Evolutionary conservation across 2,329 filamentous ascomycete genomes (phyloP), one percentile per base, ranked within the genome.

Genomic region (Fusarium begoniae): DNA sequence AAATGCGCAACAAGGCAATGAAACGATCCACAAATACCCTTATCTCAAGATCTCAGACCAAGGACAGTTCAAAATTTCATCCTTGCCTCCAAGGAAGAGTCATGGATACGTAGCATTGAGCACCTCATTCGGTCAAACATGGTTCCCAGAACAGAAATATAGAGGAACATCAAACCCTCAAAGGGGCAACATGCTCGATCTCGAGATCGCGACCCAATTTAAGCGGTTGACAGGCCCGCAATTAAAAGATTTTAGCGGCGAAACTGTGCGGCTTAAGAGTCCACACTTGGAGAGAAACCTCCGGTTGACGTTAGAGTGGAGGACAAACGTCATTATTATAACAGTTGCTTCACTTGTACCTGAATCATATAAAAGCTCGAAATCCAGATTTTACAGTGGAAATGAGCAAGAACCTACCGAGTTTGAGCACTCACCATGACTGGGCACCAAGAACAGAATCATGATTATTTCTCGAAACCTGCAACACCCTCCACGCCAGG

Each of bases 251-350:
- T 55, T 67, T 57, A 32, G 30, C 12, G 32, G 38, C n/a, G 20
- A 45, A 40, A 30, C 32, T 20, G 13, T 26, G 55, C 22, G 53
- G 48, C 40, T 61, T 44, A 30, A 2, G 22, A 30, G 45, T 53
- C 61, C 58, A 59, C 62, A 15, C 13, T 30, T 26, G 69, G 69
- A 71, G 69, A 56, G 35, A 71, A 71, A 71, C 50, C 55, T 71
- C 69, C 69, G 69, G 68, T 20, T 55, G 45, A 54, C 18, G 41
- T 55, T 44, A 24, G 24, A 35, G 64, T 69, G 64, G 64, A 69
- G 56, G 56, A 41, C 38, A 12, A 57, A 71, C 69, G 67, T 71
- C 69, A 71, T 71, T 47, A 26, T 28, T 43, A 35, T 60, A 44
- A 53, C 28, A 41, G 22, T 22, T 26, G 28, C 10, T 30, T 17